These are phyloP conservation scores for Metschnikowia lunata DNA, from an alignment of 805 yeast species.

Conservation along the genomic window DNA sequence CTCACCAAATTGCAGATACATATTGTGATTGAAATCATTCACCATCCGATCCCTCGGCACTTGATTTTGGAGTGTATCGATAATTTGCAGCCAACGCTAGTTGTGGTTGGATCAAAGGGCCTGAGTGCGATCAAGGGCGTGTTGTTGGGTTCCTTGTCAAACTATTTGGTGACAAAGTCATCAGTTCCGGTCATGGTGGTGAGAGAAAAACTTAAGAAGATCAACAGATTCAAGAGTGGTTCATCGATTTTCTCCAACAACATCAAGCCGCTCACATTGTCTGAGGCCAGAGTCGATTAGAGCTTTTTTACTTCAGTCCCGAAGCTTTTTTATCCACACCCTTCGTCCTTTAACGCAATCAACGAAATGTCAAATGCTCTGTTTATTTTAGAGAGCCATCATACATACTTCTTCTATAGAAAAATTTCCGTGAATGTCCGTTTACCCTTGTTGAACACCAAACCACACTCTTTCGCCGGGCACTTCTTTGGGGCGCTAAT, in stretches of 20 bases:
- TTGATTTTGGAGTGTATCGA: conserved; percentile 66
- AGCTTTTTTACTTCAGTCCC: background rate
- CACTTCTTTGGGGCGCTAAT: conserved; percentile 55
- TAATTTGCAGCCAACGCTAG: conserved; percentile 67
- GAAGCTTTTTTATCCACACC: too few relatives aligned
- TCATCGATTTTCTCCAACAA: conserved; percentile 52
- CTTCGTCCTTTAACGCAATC: too few relatives aligned
- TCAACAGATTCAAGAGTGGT: conserved; percentile 50
- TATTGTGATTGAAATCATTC: conserved; percentile 67
- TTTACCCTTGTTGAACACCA: conserved; percentile 40
- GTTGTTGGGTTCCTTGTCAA: conserved; percentile 66
- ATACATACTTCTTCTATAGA: conserved; percentile 2
- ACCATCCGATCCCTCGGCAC: conserved; percentile 72
- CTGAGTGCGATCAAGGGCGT: conserved; percentile 70
- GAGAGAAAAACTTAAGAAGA: conserved; percentile 63
- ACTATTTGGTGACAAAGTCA: conserved; percentile 66
- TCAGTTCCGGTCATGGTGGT: conserved; percentile 81
- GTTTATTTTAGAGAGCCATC: too few relatives aligned
- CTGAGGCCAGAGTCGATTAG: conserved; percentile 45
- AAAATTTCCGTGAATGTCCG: conserved; percentile 53
- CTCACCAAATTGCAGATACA: conserved; percentile 70
- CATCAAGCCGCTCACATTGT: conserved; percentile 47
- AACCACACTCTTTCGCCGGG: conserved; percentile 49
- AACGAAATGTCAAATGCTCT: too few relatives aligned
- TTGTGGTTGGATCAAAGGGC: conserved; percentile 73